phyloP scores from a whole-genome alignment of 2,329 filamentous ascomycete species.

The Clonostachys rhizophaga region DNA sequence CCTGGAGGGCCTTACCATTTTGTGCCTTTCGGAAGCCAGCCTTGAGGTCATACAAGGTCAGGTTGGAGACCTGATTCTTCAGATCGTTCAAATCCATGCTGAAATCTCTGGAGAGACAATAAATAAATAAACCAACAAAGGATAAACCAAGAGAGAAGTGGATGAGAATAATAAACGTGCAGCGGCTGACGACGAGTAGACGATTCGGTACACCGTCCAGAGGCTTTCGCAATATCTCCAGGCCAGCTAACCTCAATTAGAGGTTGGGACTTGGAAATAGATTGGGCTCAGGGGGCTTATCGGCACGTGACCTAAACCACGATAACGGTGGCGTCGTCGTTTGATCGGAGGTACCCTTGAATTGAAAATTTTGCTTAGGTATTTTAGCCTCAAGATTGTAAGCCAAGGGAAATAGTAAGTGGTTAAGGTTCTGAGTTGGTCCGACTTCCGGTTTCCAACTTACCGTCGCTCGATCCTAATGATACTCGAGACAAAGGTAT shows the following conservation, averaged over 20 bases:
- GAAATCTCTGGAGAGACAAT: conserved; percentile 5
- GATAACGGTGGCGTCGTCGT: too few relatives aligned
- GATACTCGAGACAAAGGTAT: too few relatives aligned
- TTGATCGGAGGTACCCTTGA: too few relatives aligned
- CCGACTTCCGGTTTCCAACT: too few relatives aligned
- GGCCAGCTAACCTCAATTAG: not conserved
- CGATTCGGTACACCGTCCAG: not conserved
- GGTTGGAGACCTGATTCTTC: conserved; percentile 82
- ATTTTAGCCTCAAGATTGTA: too few relatives aligned
- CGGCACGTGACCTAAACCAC: too few relatives aligned
- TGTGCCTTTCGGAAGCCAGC: conserved; percentile 92
- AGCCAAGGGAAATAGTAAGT: too few relatives aligned
- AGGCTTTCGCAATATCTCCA: not conserved
- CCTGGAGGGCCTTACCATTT: conserved; percentile 62
- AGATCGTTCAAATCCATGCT: conserved; percentile 82
- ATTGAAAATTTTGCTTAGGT: too few relatives aligned
- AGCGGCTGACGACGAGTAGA: not conserved
- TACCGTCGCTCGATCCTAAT: too few relatives aligned
- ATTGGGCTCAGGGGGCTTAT: not conserved
- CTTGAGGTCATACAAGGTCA: conserved; percentile 93
- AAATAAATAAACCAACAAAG: conserved; percentile 1
- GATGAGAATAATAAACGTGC: not conserved
- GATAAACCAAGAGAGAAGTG: not conserved
- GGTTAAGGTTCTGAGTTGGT: too few relatives aligned
- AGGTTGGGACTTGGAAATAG: not conserved